Base-by-base conservation (phyloP, 352 stramenopile genomes). In the Phytophthora nicotianae region DNA sequence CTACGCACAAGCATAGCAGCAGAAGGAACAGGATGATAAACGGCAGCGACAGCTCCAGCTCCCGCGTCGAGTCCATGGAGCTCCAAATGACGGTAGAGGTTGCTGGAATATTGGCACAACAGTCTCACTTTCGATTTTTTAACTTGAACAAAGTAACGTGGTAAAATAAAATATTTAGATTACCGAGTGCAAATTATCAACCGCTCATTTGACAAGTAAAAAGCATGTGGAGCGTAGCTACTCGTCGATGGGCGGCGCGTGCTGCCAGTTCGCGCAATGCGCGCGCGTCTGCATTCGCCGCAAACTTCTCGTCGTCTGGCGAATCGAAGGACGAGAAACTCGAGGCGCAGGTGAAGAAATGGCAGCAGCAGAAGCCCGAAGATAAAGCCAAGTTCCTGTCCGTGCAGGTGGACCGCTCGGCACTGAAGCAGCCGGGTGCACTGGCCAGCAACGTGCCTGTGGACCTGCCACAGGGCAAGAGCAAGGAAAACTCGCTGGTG, bases 371-470 rank as follows among this genome's bases (percentile, higher is more conserved):
- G 58, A 66, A 74, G 24, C 55, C 66, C 14, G 74, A 82, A 2
- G 65, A 67, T 14, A 87, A 84, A 43, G 64, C 66, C 57, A 85
- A 89, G 47, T 80, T 82, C 52, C 64, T 87, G 26, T 85, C 77
- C 4, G 58, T 94, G 17, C 68, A 78, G 24, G 65, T 95, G 49
- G 86, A 95, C 52, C 77, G 84, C 35, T 95, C 86, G 38, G 76
- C 65, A n/a, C 73, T 95, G 45, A 89, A 90, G 67, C 78, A 79
- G 40, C 72, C 84, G 3, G 57, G 37, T 14, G 69, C 60, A 13
- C 49, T 67, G 13, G 48, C 56, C 14, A 57, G 64, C n/a, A 64
- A 75, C 4, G 23, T 58, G 13, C 58, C 70, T 16, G 68, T 70
- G 8, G 62, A 76, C 19, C 52, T 65, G 17, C 57, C 62, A 9